Conservation (phyloP, 805 yeast genomes). For the Ogataea saltuana region DNA sequence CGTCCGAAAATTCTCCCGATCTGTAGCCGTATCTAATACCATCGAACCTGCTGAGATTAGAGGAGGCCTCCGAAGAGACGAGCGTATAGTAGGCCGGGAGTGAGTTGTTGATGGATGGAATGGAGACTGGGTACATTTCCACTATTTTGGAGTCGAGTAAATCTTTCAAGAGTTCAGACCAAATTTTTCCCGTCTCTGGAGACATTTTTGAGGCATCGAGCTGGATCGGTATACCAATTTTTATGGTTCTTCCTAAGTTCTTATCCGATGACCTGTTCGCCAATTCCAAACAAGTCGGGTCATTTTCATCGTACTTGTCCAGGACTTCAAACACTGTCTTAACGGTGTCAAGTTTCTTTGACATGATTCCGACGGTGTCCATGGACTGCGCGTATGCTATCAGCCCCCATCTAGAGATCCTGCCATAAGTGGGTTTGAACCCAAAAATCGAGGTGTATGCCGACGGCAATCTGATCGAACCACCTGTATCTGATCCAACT, state of each 20-base stretch:
- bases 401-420: conserved; percentile 90
- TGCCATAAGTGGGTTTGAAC: conserved; percentile 91
- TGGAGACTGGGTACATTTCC: conserved; percentile 59
- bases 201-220: conserved; percentile 58
- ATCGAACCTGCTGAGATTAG: conserved; percentile 86
- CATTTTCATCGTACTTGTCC: conserved; percentile 65
- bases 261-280: conserved; percentile 9
- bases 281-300: conserved; percentile 67
- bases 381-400: conserved; percentile 90
- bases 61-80: conserved; percentile 92
- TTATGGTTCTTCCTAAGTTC: conserved; percentile 30
- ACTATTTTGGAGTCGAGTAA: conserved; percentile 51
- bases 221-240: conserved; percentile 77
- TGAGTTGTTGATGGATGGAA: conserved; percentile 66
- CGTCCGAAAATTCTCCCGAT: conserved; percentile 34
- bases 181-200: conserved; percentile 43
- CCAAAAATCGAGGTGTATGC: conserved; percentile 83
- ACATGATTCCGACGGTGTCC: conserved; percentile 88
- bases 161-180: conserved; percentile 46
- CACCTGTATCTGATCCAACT: conserved; percentile 97
- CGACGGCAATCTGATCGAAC: conserved; percentile 91
- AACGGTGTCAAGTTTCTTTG: conserved; percentile 48
- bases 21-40: conserved; percentile 83
- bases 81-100: conserved; percentile 84
- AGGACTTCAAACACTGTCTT: conserved; percentile 53